Conservation (phyloP, 257 asterid species). For the Solanum appendiculatum region DNA sequence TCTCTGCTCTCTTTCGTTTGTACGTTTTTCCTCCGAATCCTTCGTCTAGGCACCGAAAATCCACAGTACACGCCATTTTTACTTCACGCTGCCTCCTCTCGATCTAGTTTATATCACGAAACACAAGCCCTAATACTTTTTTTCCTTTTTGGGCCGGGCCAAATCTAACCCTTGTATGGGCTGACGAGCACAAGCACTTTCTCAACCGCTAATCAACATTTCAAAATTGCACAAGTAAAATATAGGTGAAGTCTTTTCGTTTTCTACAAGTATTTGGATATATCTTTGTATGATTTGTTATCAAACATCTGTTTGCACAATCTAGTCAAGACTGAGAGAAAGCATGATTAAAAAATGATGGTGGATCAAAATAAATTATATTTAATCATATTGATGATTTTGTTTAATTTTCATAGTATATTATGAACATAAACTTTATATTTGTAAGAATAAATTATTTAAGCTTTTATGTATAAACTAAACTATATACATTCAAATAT, state of each 20-base stretch:
- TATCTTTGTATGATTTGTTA: background rate
- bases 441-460: too few species aligned
- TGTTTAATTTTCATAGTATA: background rate
- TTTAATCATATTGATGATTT: too few species aligned
- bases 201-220: background rate
- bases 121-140: background rate
- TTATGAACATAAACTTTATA: background rate
- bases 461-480: too few species aligned
- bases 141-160: background rate
- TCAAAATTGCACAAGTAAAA: too few species aligned
- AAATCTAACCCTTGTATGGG: background rate
- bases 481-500: too few species aligned
- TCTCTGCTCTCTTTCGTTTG: constrained; percentile 74
- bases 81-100: background rate
- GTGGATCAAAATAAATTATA: background rate
- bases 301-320: too few species aligned
- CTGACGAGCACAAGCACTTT: too few species aligned
- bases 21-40: constrained; percentile 91
- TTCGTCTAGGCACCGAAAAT: constrained; percentile 77
- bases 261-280: too few species aligned
- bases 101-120: background rate
- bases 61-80: constrained; percentile 80
- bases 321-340: background rate
- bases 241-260: too few species aligned
- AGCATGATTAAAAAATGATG: too few species aligned